Base-by-base conservation (phyloP, 1,139 yeast genomes). In the Nakaseomyces kungkrabaensis region DNA sequence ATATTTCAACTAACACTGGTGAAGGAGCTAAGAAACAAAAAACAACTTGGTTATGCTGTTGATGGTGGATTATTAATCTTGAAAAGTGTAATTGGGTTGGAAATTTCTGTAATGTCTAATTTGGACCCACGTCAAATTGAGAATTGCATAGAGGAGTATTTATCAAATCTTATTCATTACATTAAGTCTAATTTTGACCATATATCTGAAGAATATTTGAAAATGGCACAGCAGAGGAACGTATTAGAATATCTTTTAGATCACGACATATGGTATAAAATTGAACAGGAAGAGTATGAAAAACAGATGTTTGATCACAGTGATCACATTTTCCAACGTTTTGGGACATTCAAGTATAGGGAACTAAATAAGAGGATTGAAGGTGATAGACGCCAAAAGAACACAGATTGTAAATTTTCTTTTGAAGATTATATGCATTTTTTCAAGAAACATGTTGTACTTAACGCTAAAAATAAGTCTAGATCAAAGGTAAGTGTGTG, bases 1-100 rank as follows among this genome's bases (percentile, higher is more conserved):
- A 51, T 76, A 24, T 59, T 82, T 55, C 66, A 74, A 0, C 57
- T 68, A 7, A 63, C 70, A 5, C 67, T 77, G n/a, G 63, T 67
- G 1, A 63, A 72, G 3, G 78, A 75, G 50, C 65, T 82, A 24
- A 67, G 88, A 55, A 71, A 70, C 24, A 73, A 72, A 51, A 73
- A 71, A 50, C 83, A 79, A 56, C 65, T 83, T 46, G 88, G 86
- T 0, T 82, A 82, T 59, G 68, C 73, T 6, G 77, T 81, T 0
- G 55, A 73, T 5, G 75, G 79, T 42, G 87, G 87, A 0, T 51
- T 73, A n/a, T 67, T 83, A 54, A 59, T 75, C 1, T 65, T 78
- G 37, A 66, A 81, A 49, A 69, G 72, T 22, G 73, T 79, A 0
- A 60, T 76, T n/a, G 90, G 90, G 0, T 49, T 79, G 2, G 80